Evolutionary conservation across 2,329 filamentous ascomycete genomes (phyloP).

Genomic region (Bipolaris sorokiniana): DNA sequence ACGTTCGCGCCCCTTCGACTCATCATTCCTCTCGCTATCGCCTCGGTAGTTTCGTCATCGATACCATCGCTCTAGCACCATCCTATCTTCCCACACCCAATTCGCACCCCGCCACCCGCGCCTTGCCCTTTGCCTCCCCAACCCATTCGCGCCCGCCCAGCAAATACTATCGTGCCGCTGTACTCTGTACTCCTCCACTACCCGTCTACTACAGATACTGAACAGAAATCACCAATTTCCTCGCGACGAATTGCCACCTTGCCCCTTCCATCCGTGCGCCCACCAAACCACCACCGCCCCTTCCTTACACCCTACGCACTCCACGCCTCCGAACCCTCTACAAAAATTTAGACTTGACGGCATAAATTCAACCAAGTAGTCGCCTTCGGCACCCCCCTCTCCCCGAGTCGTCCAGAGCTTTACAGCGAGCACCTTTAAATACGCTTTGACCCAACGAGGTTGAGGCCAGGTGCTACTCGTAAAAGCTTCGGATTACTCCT

Average conservation of each 20-base stretch:
- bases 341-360: constrained; percentile 18
- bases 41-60: constrained; percentile 44
- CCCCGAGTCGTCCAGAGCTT: constrained; percentile 56
- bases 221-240: constrained; percentile 5
- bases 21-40: constrained; percentile 22
- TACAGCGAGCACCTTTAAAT: constrained; percentile 75
- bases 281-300: background rate
- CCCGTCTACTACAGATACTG: background rate
- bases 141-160: constrained; percentile 2
- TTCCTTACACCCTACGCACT: background rate
- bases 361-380: constrained; percentile 28
- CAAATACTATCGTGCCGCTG: constrained; percentile 1
- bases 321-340: background rate
- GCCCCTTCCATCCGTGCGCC: constrained; percentile 9
- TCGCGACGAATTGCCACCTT: constrained; percentile 22
- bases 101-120: constrained; percentile 17
- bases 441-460: constrained; percentile 85
- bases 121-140: constrained; percentile 7
- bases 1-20: constrained; percentile 17
- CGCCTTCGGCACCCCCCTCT: constrained; percentile 27
- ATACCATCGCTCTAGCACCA: constrained; percentile 23
- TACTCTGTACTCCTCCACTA: constrained; percentile 3
- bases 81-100: constrained; percentile 19
- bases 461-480: constrained; percentile 82
- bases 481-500: constrained; percentile 58